phyloP scores from a whole-genome alignment of 2,329 filamentous ascomycete genomes.

The Phymatotrichopsis omnivora region DNA sequence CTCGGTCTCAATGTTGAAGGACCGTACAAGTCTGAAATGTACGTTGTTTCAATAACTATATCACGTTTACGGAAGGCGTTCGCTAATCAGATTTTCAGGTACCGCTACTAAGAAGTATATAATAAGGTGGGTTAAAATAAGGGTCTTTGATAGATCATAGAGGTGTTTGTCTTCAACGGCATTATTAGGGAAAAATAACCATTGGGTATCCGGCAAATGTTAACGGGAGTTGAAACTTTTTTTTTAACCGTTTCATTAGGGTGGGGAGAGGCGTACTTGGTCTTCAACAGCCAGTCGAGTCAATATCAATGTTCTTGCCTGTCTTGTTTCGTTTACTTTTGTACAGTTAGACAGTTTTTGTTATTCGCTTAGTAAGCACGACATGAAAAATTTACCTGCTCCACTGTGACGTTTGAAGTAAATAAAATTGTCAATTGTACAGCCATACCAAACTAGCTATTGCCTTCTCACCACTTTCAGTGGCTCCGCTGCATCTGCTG shows the following conservation, averaged over 20 bases:
- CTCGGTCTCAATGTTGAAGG: slow-evolving; percentile 75
- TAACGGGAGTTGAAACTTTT: slow-evolving; percentile 17
- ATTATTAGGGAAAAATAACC: slow-evolving; percentile 22
- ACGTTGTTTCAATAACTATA: slow-evolving; percentile 37
- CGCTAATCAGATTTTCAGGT: slow-evolving; percentile 39
- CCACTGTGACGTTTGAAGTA: too few relatives aligned
- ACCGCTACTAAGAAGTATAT: slow-evolving; percentile 53
- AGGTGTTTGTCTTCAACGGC: slow-evolving; percentile 30
- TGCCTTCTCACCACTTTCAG: too few relatives aligned
- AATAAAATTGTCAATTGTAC: too few relatives aligned
- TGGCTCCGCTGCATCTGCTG: too few relatives aligned
- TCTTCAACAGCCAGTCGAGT: slow-evolving; percentile 29
- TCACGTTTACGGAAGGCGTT: not conserved
- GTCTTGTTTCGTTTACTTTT: not conserved
- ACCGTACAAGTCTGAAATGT: slow-evolving; percentile 94
- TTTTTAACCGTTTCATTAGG: slow-evolving; percentile 19
- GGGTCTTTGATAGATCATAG: slow-evolving; percentile 13
- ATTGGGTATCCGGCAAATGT: slow-evolving; percentile 20
- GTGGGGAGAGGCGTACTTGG: slow-evolving; percentile 28
- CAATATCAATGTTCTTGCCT: too few relatives aligned
- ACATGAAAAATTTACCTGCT: too few relatives aligned
- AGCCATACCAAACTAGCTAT: too few relatives aligned
- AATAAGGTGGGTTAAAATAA: slow-evolving; percentile 5
- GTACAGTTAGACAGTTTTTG: not conserved
- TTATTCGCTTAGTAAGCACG: too few relatives aligned